Evolutionary conservation across 805 yeast species (phyloP).

Genomic region (Kodamaea laetipori): DNA sequence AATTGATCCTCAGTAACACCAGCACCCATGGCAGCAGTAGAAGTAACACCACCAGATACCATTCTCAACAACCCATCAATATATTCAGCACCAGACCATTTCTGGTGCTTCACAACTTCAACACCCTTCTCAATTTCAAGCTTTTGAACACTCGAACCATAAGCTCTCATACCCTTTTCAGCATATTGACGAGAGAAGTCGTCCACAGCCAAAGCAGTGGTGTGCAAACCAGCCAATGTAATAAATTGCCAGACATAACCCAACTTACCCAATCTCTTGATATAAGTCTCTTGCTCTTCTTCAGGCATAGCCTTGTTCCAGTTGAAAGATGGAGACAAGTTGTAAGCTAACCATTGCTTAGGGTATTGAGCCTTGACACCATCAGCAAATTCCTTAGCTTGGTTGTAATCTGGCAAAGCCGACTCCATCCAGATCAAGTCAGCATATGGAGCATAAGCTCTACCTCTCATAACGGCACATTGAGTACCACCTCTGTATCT

Average conservation of each 20-base stretch:
- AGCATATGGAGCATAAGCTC: conserved; percentile 92
- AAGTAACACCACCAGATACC: conserved; percentile 91
- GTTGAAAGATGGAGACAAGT: conserved; percentile 95
- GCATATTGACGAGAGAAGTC: conserved; percentile 78
- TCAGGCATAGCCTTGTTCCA: conserved; percentile 94
- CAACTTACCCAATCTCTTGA: conserved; percentile 77
- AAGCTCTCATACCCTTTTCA: conserved; percentile 90
- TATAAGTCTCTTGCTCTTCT: conserved; percentile 87
- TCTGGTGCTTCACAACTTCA: conserved; percentile 96
- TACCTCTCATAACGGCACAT: conserved; percentile 95
- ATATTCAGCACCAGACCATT: conserved; percentile 98
- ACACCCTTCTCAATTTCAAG: conserved; percentile 87
- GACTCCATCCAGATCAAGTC: conserved; percentile 99
- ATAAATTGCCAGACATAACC: conserved; percentile 98
- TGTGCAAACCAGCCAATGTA: conserved; percentile 95
- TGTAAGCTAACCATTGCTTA: conserved; percentile 94
- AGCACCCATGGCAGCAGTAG: conserved; percentile 97
- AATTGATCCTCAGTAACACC: conserved; percentile 98
- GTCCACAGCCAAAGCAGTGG: conserved; percentile 90
- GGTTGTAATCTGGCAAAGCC: conserved; percentile 88
- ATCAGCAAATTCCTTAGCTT: conserved; percentile 91
- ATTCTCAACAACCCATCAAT: conserved; percentile 86
- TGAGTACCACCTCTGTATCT: conserved; percentile 95
- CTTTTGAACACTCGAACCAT: conserved; percentile 83
- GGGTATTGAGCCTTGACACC: conserved; percentile 85